A percentile compares a stretch with the other conserved stretches of the same genome.
Conservation (phyloP, 1,139 yeast species). For the Yarrowia galli region DNA sequence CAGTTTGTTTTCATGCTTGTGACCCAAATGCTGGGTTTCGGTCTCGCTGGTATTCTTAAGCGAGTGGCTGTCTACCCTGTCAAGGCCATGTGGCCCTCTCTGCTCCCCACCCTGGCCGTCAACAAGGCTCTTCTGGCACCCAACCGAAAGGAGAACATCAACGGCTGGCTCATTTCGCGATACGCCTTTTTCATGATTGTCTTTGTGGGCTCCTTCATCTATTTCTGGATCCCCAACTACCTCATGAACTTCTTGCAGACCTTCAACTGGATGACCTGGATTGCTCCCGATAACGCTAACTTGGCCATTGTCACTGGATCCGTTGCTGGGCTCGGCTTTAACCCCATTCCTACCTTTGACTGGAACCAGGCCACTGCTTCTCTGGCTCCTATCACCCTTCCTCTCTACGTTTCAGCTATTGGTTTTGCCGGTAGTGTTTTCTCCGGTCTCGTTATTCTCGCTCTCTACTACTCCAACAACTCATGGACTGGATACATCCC, state of each 20-base stretch:
- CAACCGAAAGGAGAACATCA: slow-evolving; percentile 45
- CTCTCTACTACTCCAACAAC: slow-evolving; percentile 58
- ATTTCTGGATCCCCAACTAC: slow-evolving; percentile 66
- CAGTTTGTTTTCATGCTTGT: slow-evolving; percentile 60
- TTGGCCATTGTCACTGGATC: slow-evolving; percentile 64
- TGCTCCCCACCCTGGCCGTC: slow-evolving; percentile 60
- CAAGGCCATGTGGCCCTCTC: slow-evolving; percentile 65
- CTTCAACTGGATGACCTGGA: slow-evolving; percentile 73
- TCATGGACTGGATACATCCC: slow-evolving; percentile 61
- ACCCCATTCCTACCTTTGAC: slow-evolving; percentile 62
- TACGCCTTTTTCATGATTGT: slow-evolving; percentile 57
- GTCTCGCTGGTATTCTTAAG: slow-evolving; percentile 60
- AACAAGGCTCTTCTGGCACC: slow-evolving; percentile 33
- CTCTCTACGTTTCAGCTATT: slow-evolving; percentile 57
- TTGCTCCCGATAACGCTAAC: slow-evolving; percentile 61
- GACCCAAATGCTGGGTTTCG: slow-evolving; percentile 65
- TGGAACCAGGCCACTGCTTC: slow-evolving; percentile 56
- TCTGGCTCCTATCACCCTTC: slow-evolving; percentile 53
- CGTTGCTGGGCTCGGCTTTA: slow-evolving; percentile 60
- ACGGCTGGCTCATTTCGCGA: slow-evolving; percentile 62
- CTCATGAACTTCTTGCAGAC: slow-evolving; percentile 59
- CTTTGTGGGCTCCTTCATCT: slow-evolving; percentile 55
- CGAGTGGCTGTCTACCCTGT: slow-evolving; percentile 61
- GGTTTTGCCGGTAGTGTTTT: slow-evolving; percentile 55
- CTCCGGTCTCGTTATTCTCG: slow-evolving; percentile 54